Evolutionary conservation across 306 rosid genomes (phyloP), one percentile per base, ranked within the genome.

Genomic region (Alnus glutinosa): DNA sequence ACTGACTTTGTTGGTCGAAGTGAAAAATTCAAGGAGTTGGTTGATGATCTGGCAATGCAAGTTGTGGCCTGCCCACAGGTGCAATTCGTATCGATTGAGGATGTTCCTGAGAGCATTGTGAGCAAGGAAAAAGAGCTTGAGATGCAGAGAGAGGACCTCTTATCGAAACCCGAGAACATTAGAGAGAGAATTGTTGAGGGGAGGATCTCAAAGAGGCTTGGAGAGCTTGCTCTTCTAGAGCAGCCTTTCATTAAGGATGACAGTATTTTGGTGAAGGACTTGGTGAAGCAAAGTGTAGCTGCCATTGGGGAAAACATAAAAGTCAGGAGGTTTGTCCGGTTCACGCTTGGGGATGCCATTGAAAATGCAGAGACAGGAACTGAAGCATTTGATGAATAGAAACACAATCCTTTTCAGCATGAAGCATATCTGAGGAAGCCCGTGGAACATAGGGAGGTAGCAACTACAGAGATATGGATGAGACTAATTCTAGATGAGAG

Each of bases 221-320:
- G 98, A 52, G 98, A 96, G 82, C 92, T 93, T 81, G 96, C 88
- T 12, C 93, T 96, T 85, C 79, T 93, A 12, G 99, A 96, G 85
- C 99, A 96, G 82, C 90, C 98, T 78, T 96, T 90, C 74, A 88
- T 96, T 32, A 96, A 96, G 89, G 89, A 96, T 80, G 99, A 96
- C 77, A 82, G 82, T 70, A 57, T 93, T 75, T 73, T 90, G 79
- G 91, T 96, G 83, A 96, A 93, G 90, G 99, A 96, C 82, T 87
- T 96, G 80, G 96, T 96, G 18, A 96, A 90, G 86, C 97, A 90
- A 88, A 96, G 91, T n/a, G 92, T 96, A n/a, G 99, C 98, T 52
- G 89, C 98, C 19, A 90, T 96, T n/a, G 99, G 99, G 42, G 98
- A 96, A 86, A 96, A 96, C 85, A 93, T 96, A 61, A 93, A 91